Evolutionary conservation across 805 yeast genomes (phyloP), one percentile per base, ranked within the genome.

Genomic region (Wickerhamomyces bovis): DNA sequence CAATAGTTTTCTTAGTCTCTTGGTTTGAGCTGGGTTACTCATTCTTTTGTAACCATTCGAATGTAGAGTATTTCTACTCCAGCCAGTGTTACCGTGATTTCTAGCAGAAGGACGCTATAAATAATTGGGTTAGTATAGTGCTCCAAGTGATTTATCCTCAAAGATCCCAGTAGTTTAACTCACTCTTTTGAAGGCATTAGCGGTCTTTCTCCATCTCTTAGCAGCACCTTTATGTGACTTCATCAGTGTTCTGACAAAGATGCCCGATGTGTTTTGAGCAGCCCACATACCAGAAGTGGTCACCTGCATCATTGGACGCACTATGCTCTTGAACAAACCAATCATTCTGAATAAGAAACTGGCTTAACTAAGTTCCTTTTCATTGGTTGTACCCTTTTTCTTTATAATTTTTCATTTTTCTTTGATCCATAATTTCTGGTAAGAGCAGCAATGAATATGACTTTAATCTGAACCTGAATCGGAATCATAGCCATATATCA

Each of bases 31-130:
- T 21, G 72, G 69, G 41, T 77, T 73, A 36, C 81, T 87, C 55
- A 67, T 62, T 8, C 73, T 78, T 54, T 74, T 83, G 26, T 80
- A 84, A 53, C 80, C 77, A 65, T 84, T 72, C 56, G 74, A 75
- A 50, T 78, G 70, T 58, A 85, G 67, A 22, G 77, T 72, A 44
- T 81, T 73, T 38, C 77, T 69, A 28, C 89, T 76, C 84, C 94
- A 90, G 20, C 96, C 90, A 2, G 89, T 87, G 60, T 90, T 90
- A 43, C 97, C 97, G 64, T 90, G 97, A 54, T 86, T 85, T 70
- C 96, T 79, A 11, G 96, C 95, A 19, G 95, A 85, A 56, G 81
- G 79, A 52, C 76, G 90, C 78, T 65, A 41, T n/a, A n/a, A n/a
- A n/a, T n/a, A 12, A 39, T 38, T 39, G 26, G 15, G 51, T 48